Base-by-base conservation (phyloP, 2,329 filamentous ascomycete genomes). In the Alternaria triticimaculans region DNA sequence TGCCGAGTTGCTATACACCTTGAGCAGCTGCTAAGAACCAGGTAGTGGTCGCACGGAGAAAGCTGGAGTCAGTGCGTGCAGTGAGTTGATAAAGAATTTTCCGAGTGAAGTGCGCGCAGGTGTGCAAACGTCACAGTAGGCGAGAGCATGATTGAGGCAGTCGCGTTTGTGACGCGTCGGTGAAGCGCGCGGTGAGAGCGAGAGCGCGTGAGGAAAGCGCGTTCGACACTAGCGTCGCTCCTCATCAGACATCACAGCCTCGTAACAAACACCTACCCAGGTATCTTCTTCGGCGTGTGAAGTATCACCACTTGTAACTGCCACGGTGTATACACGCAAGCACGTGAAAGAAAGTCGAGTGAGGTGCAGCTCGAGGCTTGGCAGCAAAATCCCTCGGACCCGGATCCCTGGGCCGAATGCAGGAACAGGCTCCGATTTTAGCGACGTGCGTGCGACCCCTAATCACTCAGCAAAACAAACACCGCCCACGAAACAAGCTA, bases 341-440 rank as follows among this genome's bases (percentile, higher is more conserved):
- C 41, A 58, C 43, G 55, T 58, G 55, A 43, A 59, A 43, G 33
- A 26, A 28, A n/a, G 14, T 23, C 21, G 14, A 33, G 9, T 6
- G 33, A 56, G 44, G 58, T 48, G 30, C 23, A 44, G 37, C 55
- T 66, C n/a, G 48, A 23, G 43, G 18, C 58, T 57, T 64, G 62
- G 57, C 53, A 25, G 20, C 14, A 20, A 23, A 30, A 20, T 26
- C 12, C 28, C 49, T 23, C 20, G 46, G 21, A n/a, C 12, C 21
- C n/a, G 23, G 28, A 55, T 28, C 12, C 44, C 23, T 55, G 49
- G 33, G 44, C 25, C 30, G 23, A 46, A 62, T 58, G 62, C 62
- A 64, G 62, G 62, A 64, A 64, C 59, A 37, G 37, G 37, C 37
- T 41, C 59, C 59, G 49, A n/a, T 44, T 53, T 62, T 59, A 55